These are phyloP conservation scores for Backusella circina DNA, from an alignment of 192 early-diverging fungal species.

Conservation along the genomic window DNA sequence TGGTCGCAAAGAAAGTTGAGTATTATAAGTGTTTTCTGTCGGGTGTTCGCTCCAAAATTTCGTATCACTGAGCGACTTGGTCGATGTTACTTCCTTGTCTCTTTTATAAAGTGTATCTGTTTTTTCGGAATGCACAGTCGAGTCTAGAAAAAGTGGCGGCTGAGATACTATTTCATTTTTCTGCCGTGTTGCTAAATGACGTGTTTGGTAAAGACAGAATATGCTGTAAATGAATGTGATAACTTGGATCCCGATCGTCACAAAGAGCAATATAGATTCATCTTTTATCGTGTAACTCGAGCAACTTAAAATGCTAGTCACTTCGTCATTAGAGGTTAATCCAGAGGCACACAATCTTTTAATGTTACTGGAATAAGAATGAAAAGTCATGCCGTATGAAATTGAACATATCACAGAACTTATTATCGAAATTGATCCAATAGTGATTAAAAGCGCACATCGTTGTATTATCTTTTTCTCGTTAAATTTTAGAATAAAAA, in stretches of 20 bases:
- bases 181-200: background rate
- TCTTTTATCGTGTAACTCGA: background rate
- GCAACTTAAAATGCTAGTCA: background rate
- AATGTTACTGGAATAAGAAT: background rate
- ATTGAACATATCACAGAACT: background rate
- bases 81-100: background rate
- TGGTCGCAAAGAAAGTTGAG: background rate
- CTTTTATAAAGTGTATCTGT: background rate
- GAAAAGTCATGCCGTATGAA: conserved; percentile 1
- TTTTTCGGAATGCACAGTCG: background rate
- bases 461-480: background rate
- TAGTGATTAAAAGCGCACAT: background rate
- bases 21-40: background rate
- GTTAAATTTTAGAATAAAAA: background rate
- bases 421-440: background rate
- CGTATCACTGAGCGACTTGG: background rate
- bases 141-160: background rate
- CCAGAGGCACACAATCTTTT: background rate
- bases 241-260: background rate
- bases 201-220: background rate
- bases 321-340: background rate
- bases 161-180: background rate
- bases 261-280: background rate
- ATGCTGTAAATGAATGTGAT: background rate
- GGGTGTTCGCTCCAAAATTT: background rate